phyloP scores from a whole-genome alignment of 768 basidiomycete species.

The Porphyrellus cyaneotinctus region DNA sequence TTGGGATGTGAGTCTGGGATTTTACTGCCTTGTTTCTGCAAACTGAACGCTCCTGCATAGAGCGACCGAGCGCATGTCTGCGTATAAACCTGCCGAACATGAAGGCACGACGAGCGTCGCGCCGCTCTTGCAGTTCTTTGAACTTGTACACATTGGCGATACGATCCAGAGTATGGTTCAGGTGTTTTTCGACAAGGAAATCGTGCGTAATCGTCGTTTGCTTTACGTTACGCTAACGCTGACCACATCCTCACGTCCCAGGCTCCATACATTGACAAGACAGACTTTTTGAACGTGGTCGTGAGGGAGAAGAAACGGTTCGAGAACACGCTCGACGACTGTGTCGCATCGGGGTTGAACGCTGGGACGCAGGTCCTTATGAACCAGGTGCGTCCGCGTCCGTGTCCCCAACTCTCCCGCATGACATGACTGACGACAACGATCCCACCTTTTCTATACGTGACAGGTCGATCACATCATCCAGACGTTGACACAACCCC shows the following conservation, averaged over 20 bases:
- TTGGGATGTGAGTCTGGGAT: constrained; percentile 53
- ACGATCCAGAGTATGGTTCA: constrained; percentile 98
- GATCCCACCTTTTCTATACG: constrained; percentile 44
- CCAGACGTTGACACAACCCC: constrained; percentile 69
- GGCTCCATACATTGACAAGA: constrained; percentile 87
- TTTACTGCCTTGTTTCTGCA: not conserved
- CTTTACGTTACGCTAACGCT: not conserved
- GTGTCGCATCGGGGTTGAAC: constrained; percentile 89
- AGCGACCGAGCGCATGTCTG: constrained; percentile 83
- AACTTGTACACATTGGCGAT: constrained; percentile 94
- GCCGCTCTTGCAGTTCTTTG: constrained; percentile 94
- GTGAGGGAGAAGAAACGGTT: constrained; percentile 97
- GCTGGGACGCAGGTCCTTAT: constrained; percentile 94
- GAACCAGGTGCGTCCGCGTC: constrained; percentile 63
- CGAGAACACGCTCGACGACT: constrained; percentile 88
- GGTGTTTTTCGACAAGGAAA: constrained; percentile 96
- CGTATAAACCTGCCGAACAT: constrained; percentile 88
- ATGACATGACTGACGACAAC: not conserved
- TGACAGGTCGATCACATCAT: constrained; percentile 90
- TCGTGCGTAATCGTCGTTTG: constrained; percentile 46
- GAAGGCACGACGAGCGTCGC: constrained; percentile 80
- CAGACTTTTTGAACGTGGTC: constrained; percentile 89
- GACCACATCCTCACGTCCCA: constrained; percentile 26
- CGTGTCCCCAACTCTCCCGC: too few species aligned
- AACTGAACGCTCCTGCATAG: constrained; percentile 35